These are phyloP conservation scores for Talaromyces verruculosus DNA, from an alignment of 2,329 filamentous ascomycete genomes.

Conservation along the genomic window DNA sequence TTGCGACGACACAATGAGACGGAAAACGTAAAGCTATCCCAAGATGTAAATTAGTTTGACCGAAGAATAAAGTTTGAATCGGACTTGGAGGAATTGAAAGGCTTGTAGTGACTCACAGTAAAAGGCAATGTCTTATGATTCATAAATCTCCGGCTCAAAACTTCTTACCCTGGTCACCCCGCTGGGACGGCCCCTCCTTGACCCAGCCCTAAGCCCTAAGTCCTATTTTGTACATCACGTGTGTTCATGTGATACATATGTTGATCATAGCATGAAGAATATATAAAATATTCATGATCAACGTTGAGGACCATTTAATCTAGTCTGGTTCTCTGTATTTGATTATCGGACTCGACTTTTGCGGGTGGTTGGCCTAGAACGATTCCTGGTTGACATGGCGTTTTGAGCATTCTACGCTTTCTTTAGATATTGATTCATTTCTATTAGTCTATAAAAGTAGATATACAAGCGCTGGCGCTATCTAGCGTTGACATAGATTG, in stretches of 20 bases:
- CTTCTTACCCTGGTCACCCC: conserved; percentile 18
- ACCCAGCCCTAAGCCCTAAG: conserved; percentile 24
- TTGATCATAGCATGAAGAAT: background rate
- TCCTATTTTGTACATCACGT: conserved; percentile 16
- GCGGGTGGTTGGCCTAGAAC: background rate
- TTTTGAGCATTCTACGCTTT: background rate
- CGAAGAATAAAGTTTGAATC: too few relatives aligned
- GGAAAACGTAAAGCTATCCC: background rate
- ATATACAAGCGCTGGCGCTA: background rate
- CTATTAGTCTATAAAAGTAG: background rate
- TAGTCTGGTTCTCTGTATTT: background rate
- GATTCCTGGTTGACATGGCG: background rate
- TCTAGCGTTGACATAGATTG: background rate
- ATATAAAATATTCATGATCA: background rate
- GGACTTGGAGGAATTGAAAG: background rate
- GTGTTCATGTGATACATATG: background rate
- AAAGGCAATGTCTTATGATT: conserved; percentile 10
- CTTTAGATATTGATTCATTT: background rate
- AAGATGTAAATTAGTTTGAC: background rate
- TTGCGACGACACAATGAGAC: background rate
- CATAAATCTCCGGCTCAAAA: conserved; percentile 16
- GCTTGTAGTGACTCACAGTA: conserved; percentile 5
- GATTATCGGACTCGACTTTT: background rate
- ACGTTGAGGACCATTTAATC: background rate
- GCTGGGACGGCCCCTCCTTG: conserved; percentile 19